Conservation (phyloP, 2,329 filamentous ascomycete genomes). For the Fusarium pseudoanthophilum region DNA sequence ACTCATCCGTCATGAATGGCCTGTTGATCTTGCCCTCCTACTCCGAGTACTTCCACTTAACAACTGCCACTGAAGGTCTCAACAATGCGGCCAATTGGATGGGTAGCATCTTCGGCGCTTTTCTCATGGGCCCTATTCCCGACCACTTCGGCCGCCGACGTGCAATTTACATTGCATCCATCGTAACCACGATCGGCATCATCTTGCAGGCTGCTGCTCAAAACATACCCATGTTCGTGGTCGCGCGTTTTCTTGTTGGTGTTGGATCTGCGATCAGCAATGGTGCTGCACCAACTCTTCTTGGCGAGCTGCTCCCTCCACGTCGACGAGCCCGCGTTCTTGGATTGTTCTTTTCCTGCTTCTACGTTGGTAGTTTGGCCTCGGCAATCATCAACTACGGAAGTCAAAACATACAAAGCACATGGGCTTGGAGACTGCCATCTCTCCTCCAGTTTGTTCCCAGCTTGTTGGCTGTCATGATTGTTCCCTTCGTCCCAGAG, state of each 20-base stretch:
- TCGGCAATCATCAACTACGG: neutral
- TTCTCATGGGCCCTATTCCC: neutral
- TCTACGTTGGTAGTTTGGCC: neutral
- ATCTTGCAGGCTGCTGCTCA: neutral
- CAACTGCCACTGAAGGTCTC: neutral
- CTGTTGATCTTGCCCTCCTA: neutral
- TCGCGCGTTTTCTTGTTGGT: neutral
- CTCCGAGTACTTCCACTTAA: neutral
- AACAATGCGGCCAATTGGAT: conserved; percentile 5
- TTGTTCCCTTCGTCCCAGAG: neutral
- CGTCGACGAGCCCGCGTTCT: neutral
- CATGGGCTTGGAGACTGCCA: neutral
- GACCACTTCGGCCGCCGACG: neutral
- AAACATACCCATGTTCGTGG: neutral
- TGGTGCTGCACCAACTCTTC: neutral
- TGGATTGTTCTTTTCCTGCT: neutral
- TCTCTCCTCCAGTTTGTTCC: neutral
- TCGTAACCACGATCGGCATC: neutral
- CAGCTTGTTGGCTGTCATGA: neutral
- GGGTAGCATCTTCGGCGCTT: neutral
- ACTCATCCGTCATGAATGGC: neutral
- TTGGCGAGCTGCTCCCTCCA: neutral
- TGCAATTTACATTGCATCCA: neutral
- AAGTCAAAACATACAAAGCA: neutral
- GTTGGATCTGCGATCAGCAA: neutral